Base-by-base conservation (phyloP, 2,329 filamentous ascomycete species). In the Diaporthe caulivora region DNA sequence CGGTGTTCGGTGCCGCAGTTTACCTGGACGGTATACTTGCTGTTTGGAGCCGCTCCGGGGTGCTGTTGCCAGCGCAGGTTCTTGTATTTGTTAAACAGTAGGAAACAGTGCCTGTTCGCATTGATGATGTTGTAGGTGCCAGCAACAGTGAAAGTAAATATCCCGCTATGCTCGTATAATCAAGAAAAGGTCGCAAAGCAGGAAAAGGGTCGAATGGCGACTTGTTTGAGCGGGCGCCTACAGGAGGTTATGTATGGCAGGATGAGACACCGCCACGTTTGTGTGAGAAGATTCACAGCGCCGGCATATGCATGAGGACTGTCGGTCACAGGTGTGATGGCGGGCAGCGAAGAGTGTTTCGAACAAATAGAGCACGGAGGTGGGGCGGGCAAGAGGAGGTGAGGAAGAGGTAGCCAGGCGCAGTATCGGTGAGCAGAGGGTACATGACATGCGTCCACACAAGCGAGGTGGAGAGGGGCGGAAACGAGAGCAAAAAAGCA, bases 161-260 rank as follows among this genome's bases (percentile, higher is more conserved):
- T 77, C 78, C 81, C 79, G 78, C 79, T 75, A 79, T 80, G 77
- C 78, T 79, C 78, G 78, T 76, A 79, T 78, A 77, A 80, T 77
- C 79, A 78, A 79, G 79, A 76, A 80, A 76, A 80, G 78, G 80
- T 82, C 80, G 81, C 84, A 84, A 85, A 85, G 84, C 78, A 80
- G 81, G 80, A 80, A 79, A 82, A 78, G 78, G 74, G 75, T 57
- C 80, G 78, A 77, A 78, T 76, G 78, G 79, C 76, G 78, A 79
- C 49, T 64, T 51, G 58, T 69, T 69, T 76, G 77, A 77, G 78
- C 78, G 84, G 86, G 86, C 84, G 85, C 82, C 81, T 86, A 84
- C 80, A 80, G 81, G 77, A 79, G 80, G 83, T 87, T 88, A 87
- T 87, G 86, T 87, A 87, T 82, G 78, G 78, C 73, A 76, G 75